Base-by-base conservation (phyloP, 768 basidiomycete species). In the Lactarius psammicola region DNA sequence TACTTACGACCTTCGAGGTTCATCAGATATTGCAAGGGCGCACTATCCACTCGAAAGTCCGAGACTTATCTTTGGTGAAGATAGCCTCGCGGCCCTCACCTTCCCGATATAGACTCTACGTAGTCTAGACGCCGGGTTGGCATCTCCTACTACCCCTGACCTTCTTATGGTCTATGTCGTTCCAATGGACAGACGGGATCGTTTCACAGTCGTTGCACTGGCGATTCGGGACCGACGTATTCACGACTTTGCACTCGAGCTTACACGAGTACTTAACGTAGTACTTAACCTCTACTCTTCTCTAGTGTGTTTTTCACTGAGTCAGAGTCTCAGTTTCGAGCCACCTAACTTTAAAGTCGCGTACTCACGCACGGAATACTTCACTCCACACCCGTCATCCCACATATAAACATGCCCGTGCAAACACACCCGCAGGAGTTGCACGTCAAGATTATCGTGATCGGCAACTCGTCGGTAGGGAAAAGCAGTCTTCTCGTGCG, bases 381-480 rank as follows among this genome's bases (percentile, higher is more conserved):
- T 26, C 28, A 9, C 28, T 4, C 28, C 18, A 33, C 31, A 10
- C 31, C 10, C 55, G 31, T 15, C 18, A 2, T 23, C 26, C n/a
- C 13, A 2, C 60, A 33, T 18, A 15, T 18, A 11, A 6, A n/a
- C 33, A 56, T 40, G 23, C 30, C n/a, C 38, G 36, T 11, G 31
- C 40, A 10, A 8, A 44, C 42, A 15, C 38, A 0, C 30, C 31
- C 61, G 30, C 61, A 30, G 17, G 61, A 62, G 54, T 20, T 90
- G 34, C 93, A 93, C 64, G 85, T 89, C 74, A 94, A 94, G 77
- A 82, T 94, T 4, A 82, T 93, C 9, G 80, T 94, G 38, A 92
- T 93, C 60, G 90, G 90, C 44, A 92, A 92, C 73, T 89, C 90
- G 7, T 91, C 90, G 2, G 96, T 98, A 15, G 95, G 95, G 71